Base-by-base conservation (phyloP, 192 early-diverging fungal species). In the Gamsiella multidivaricata region DNA sequence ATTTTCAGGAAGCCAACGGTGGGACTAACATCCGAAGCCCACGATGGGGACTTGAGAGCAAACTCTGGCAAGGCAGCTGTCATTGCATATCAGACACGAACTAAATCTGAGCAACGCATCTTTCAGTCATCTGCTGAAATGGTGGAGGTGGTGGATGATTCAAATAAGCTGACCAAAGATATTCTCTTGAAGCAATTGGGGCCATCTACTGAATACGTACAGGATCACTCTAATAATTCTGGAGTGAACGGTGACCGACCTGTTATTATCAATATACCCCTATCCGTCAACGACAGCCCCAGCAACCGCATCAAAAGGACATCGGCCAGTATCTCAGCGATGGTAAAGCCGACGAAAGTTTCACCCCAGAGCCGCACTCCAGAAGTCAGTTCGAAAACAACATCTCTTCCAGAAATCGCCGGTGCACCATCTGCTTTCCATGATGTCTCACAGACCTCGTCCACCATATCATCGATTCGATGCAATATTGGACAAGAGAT, bases 1-100 rank as follows among this genome's bases (percentile, higher is more conserved):
- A 42, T 78, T 14, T 78, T 52, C 37, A 32, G 55, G 51, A 69
- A 78, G 33, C 61, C 70, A 18, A 15, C 2, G 20, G 8, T 22
- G 3, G 17, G 23, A 31, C 53, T 12, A 15, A 12, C 32, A 22
- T 25, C 11, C 9, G 17, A 23, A 15, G 17, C 22, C 22, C n/a
- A n/a, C n/a, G n/a, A n/a, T n/a, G n/a, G 39, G 37, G 37, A 39
- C 37, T 39, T 12, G 37, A 39, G 7, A 39, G 5, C 37, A 39
- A 39, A 39, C 37, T 9, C 12, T 39, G 37, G 7, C 12, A 12
- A 39, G 5, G 5, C 37, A 9, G 12, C 37, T 39, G 37, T 12
- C 37, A 39, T 9, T 39, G 12, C 12, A 12, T 9, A n/a, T 46
- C 45, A 46, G n/a, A 18, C 9, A 9, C 12, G 12, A 9, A 9